Base-by-base conservation (phyloP, 73 alveolate genomes). In the Paramecium bursaria region DNA sequence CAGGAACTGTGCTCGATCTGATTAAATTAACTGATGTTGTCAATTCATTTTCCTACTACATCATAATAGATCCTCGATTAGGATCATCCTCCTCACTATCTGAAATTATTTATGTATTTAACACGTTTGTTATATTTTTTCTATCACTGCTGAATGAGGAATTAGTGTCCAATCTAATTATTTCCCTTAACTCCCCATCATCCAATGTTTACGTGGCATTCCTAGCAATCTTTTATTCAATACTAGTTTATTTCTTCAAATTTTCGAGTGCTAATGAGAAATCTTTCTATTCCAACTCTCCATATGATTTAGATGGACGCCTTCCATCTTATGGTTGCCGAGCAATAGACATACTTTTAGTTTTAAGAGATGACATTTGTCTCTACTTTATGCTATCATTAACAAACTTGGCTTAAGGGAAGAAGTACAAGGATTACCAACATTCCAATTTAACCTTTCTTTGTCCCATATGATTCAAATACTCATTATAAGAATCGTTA, bases 391-490 rank as follows among this genome's bases (percentile, higher is more conserved):
- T 39, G 11, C 5, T 39, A 7, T 5, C 14, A 39, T 39, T 39
- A 7, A 11, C 5, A 7, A 39, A 39, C 11, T 39, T 39, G 5
- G 49, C 14, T 39, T 39, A 39, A 39, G 11, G 49, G 21, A 67
- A 67, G 9, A 39, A 67, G 13, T 67, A 67, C 44, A 67, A 39
- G 6, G 82, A 67, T 9, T 39, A 1, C 53, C 82, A 67, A 1
- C 44, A 3, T 1, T 31, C 17, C 19, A 26, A 44, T 26, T 48
- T 54, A n/a, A 54, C 47, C 11, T 26, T 54, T 54, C 75, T 54
- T 11, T 54, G 29, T 21, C 75, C 75, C 22, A 54, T 42, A 42
- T 42, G 50, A 7, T 42, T 42, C 14, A 42, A 42, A 42, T 7
- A 7, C 6, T 3, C 57, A 17, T 11, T 13, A 44, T 13, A 0